Evolutionary conservation across 2,329 filamentous ascomycete species (phyloP), one percentile per base, ranked within the genome.

Genomic region (Aureobasidium lini): DNA sequence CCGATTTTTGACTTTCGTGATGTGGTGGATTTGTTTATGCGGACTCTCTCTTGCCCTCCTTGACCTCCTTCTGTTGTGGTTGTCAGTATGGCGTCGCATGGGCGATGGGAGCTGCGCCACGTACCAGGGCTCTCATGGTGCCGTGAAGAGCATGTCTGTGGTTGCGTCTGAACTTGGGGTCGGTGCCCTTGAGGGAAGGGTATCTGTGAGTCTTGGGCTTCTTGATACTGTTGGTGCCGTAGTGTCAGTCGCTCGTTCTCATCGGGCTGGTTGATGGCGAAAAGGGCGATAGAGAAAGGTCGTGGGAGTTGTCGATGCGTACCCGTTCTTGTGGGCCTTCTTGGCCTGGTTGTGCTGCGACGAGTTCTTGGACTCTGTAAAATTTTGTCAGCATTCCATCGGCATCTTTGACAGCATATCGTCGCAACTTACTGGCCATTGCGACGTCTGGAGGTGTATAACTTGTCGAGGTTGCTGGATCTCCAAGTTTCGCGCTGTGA

Each of bases 301-400:
- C 40, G 40, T 13, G 18, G 34, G 23, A 18, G 32, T 47, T 34
- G 34, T 60, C 34, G 28, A 42, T 57, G 39, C 87, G 73, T 88
- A 96, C 93, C 94, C 94, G 85, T 99, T 99, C 77, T 88, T 87
- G 88, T 99, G 94, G 82, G 91, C 92, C 89, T 99, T 99, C 84
- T 89, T 89, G 79, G 85, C 86, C 87, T 94, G 89, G 83, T 96
- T 96, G 84, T 96, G 91, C 85, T 97, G 93, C 75, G 93, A 96
- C 82, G 90, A 95, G 88, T 97, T 97, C 91, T 97, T 97, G 74
- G 94, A 97, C 86, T 97, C 92, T 96, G 77, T 61, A 59, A 57
- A 59, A 31, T 46, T 62, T 67, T 64, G 61, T 50, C 29, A 44
- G 16, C 52, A 36, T 29, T 42, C 23, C 34, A 44, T 36, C 23